Evolutionary conservation across 1,139 yeast species (phyloP).

Genomic region (Saccharomyces uvarum): DNA sequence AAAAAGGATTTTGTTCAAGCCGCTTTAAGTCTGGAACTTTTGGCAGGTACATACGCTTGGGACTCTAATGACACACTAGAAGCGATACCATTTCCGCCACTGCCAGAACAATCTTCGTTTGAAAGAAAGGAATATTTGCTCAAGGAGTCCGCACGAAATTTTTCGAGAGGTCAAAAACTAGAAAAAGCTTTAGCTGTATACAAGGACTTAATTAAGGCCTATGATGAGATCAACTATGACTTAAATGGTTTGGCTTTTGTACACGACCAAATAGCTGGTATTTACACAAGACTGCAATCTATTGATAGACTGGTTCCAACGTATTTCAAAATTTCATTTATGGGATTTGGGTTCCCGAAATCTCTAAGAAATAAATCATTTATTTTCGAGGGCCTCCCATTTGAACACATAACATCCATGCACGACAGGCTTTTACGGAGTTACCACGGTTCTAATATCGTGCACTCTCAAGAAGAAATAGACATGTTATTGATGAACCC

Average conservation of each 20-base stretch:
- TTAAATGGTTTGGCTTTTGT: constrained; percentile 69
- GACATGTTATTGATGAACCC: constrained; percentile 40
- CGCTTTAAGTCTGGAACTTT: constrained; percentile 68
- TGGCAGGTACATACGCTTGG: constrained; percentile 78
- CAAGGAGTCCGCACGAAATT: constrained; percentile 65
- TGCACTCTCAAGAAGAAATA: constrained; percentile 61
- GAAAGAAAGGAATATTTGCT: constrained; percentile 71
- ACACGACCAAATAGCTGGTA: constrained; percentile 58
- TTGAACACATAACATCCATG: constrained; percentile 79
- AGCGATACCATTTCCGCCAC: constrained; percentile 54
- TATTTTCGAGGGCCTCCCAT: constrained; percentile 80
- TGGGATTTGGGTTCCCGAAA: constrained; percentile 80
- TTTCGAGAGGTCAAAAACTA: constrained; percentile 62
- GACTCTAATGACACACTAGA: constrained; percentile 52
- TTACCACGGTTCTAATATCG: constrained; percentile 77
- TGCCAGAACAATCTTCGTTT: constrained; percentile 74
- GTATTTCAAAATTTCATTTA: constrained; percentile 69
- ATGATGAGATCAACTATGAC: constrained; percentile 67
- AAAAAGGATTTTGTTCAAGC: constrained; percentile 72
- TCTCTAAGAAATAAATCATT: constrained; percentile 69
- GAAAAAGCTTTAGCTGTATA: constrained; percentile 74
- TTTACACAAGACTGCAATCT: constrained; percentile 61
- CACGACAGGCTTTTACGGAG: constrained; percentile 67
- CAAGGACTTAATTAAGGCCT: constrained; percentile 69
- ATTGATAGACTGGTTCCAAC: constrained; percentile 71